These are phyloP conservation scores for Pichia sp. DNA, from an alignment of 1,139 yeast genomes.

Conservation along the genomic window DNA sequence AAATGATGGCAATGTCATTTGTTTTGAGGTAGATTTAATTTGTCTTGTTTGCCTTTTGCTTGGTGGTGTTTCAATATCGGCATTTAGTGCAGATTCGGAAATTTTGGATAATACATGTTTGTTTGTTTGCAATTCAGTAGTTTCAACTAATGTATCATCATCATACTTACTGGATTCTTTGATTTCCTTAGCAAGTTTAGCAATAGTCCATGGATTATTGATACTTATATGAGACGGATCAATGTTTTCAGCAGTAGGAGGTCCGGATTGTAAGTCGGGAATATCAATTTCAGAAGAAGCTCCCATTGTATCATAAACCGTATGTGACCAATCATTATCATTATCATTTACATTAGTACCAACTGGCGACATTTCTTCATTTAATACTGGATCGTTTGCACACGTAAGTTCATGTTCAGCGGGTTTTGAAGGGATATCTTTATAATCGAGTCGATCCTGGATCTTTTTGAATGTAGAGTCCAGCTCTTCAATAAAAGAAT, in stretches of 20 bases:
- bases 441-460: neutral
- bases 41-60: too few relatives aligned
- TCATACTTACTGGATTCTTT: neutral
- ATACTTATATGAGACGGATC: constrained; percentile 20
- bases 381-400: neutral
- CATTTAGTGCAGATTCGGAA: neutral
- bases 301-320: constrained; percentile 16
- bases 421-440: too few relatives aligned
- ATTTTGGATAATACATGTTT: neutral
- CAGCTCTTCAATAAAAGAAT: constrained; percentile 7
- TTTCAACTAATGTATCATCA: neutral
- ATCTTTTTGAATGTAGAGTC: constrained; percentile 2
- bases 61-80: neutral
- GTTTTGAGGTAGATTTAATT: neutral
- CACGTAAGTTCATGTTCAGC: too few relatives aligned
- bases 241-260: neutral
- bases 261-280: neutral
- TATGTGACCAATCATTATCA: constrained; percentile 21
- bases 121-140: neutral
- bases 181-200: constrained; percentile 20
- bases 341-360: neutral
- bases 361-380: neutral
- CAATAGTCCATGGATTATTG: constrained; percentile 30
- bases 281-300: constrained; percentile 2
- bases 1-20: constrained; percentile 6